Base-by-base conservation (phyloP, 805 yeast genomes). In the Dipodascopsis uninucleata region DNA sequence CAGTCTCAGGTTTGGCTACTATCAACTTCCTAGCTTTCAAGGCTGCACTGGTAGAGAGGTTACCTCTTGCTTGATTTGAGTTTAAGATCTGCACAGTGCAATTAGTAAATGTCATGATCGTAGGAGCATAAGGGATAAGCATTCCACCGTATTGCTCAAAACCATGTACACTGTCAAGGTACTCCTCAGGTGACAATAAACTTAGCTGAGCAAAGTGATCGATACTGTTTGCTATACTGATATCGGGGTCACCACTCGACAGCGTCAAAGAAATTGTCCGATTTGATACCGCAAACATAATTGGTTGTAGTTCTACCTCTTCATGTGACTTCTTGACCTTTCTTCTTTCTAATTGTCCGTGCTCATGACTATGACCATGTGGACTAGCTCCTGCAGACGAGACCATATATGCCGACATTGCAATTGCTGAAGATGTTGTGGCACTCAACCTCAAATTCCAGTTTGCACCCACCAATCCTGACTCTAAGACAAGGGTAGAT, bases 131-230 rank as follows among this genome's bases (percentile, higher is more conserved):
- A 3, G 49, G 43, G 4, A 45, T 17, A 7, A 36, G 5, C 36
- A 39, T 14, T 3, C 47, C 43, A 34, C 47, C 49, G 26, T 34
- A 41, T 23, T 41, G 47, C 25, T 36, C 18, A n/a, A 23, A 40
- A 12, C 21, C 17, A 12, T 12, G 7, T 7, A 23, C 10, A 20
- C 21, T 7, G 8, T 33, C 20, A 25, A 20, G 20, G 20, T 28
- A 34, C 18, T 44, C 47, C 8, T 20, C 35, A 2, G 46, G 43
- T 10, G 38, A 21, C 8, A 41, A 40, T 6, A 45, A 14, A 8
- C 41, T 10, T 9, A 45, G 10, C 5, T 45, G 41, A 10, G 48
- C 26, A 25, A 45, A 45, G 8, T 23, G 17, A 9, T 33, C 38
- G 16, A 45, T 28, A 18, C 29, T 25, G 33, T 31, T 22, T 12